phyloP scores from a whole-genome alignment of 306 rosid genomes.

The Vicia faba region DNA sequence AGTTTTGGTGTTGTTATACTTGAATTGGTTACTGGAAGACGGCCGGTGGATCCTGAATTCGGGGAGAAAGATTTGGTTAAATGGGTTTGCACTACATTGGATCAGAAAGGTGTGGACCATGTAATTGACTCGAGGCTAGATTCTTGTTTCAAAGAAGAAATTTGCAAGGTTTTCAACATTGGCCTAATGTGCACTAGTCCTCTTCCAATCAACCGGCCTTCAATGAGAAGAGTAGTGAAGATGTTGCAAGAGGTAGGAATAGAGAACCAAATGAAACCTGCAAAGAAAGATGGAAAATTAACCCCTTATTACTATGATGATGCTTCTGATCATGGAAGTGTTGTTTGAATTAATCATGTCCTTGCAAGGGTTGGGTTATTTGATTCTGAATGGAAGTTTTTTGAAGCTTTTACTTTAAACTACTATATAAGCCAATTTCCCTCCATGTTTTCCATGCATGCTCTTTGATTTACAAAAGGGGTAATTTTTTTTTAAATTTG shows the following conservation, averaged over 20 bases:
- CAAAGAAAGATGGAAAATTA: conserved; percentile 57
- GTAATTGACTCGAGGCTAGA: conserved; percentile 74
- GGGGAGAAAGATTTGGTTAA: conserved; percentile 93
- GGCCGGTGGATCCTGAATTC: conserved; percentile 83
- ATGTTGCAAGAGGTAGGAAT: conserved; percentile 63
- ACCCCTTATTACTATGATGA: conserved; percentile 70
- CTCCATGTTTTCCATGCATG: conserved; percentile 27
- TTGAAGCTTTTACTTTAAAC: conserved; percentile 36
- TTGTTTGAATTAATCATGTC: conserved; percentile 44
- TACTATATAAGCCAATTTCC: conserved; percentile 31
- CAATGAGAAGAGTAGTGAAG: conserved; percentile 76
- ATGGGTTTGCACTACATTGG: conserved; percentile 91
- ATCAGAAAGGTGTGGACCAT: conserved; percentile 77
- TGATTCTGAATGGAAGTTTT: conserved; percentile 28
- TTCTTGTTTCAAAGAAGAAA: conserved; percentile 75
- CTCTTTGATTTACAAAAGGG: conserved; percentile 31
- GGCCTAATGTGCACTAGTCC: conserved; percentile 93
- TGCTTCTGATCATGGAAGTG: conserved; percentile 66
- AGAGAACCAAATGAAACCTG: conserved; percentile 46
- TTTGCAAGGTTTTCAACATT: conserved; percentile 81
- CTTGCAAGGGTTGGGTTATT: conserved; percentile 26
- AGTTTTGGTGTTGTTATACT: conserved; percentile 93
- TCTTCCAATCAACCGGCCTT: conserved; percentile 75
- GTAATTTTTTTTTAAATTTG: not conserved
- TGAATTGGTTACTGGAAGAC: conserved; percentile 75